Percentiles rank a stretch among this genome's conserved stretches.
phyloP scores from a whole-genome alignment of 345 rosid genomes.

The Ailanthus altissimus region DNA sequence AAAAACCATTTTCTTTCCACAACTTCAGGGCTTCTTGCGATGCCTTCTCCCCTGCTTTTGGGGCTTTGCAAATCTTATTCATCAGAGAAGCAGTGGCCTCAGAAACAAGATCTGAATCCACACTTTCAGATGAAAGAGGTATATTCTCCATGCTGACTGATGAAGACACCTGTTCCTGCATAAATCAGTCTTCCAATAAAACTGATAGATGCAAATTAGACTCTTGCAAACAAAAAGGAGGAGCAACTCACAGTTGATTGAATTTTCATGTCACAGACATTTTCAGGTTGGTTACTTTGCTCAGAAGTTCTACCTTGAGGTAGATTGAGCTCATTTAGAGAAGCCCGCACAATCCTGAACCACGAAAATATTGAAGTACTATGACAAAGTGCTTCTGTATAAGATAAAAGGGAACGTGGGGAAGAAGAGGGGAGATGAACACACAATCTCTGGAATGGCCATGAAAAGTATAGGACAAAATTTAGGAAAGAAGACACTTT shows the following conservation, averaged over 20 bases:
- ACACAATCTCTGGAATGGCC: background rate
- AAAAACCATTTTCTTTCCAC: slow-evolving; percentile 89
- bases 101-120: slow-evolving; percentile 27
- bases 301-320: slow-evolving; percentile 32
- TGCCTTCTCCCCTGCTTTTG: slow-evolving; percentile 78
- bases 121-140: slow-evolving; percentile 43
- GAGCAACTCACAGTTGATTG: slow-evolving; percentile 42
- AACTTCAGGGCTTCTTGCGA: slow-evolving; percentile 50
- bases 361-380: slow-evolving; percentile 15
- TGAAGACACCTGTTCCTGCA: slow-evolving; percentile 47
- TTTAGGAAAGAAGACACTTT: background rate
- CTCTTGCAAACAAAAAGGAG: slow-evolving; percentile 1
- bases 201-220: background rate
- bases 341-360: slow-evolving; percentile 64
- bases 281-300: slow-evolving; percentile 30
- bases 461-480: background rate
- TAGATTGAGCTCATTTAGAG: slow-evolving; percentile 58
- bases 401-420: background rate
- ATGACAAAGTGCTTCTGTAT: background rate
- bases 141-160: slow-evolving; percentile 40
- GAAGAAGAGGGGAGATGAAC: background rate
- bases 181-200: slow-evolving; percentile 13
- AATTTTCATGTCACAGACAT: slow-evolving; percentile 31
- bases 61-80: slow-evolving; percentile 46
- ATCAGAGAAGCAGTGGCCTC: slow-evolving; percentile 29